Conservation (phyloP, 768 basidiomycete genomes). For the Gyrodon lividus region DNA sequence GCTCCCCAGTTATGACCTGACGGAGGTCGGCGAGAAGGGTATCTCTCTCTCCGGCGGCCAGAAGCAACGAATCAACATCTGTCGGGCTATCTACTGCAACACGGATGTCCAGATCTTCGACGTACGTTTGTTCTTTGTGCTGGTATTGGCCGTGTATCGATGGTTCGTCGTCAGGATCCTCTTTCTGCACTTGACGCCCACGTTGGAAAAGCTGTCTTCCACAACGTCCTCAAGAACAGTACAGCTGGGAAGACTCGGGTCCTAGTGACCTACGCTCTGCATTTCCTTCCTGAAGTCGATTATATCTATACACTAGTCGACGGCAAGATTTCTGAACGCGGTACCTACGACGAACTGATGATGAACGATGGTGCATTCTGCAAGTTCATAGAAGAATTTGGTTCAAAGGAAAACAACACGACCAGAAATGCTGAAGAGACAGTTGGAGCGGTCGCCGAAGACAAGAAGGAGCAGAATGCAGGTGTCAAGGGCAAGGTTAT, state of each 20-base stretch:
- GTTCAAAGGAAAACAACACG: conserved; percentile 52
- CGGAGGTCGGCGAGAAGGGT: conserved; percentile 84
- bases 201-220: conserved; percentile 85
- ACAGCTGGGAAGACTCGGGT: conserved; percentile 73
- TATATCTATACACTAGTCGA: conserved; percentile 79
- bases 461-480: conserved; percentile 36
- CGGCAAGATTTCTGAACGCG: conserved; percentile 76
- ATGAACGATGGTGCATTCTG: conserved; percentile 63
- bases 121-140: conserved; percentile 20
- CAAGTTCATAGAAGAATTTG: conserved; percentile 74
- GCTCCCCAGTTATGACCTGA: conserved; percentile 74
- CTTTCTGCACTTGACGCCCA: conserved; percentile 91
- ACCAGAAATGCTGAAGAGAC: conserved; percentile 41
- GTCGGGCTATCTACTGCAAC: conserved; percentile 82
- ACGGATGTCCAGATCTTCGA: conserved; percentile 89
- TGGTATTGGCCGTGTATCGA: background rate
- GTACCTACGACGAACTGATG: conserved; percentile 76
- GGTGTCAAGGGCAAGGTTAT: conserved; percentile 47
- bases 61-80: conserved; percentile 81
- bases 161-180: conserved; percentile 52
- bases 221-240: conserved; percentile 71
- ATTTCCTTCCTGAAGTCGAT: conserved; percentile 86
- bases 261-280: conserved; percentile 89
- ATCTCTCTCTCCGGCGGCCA: conserved; percentile 86
- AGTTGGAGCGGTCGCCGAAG: conserved; percentile 26